Conservation (phyloP, 495 filamentous ascomycete genomes). For the Penicillium bovifimosum region DNA sequence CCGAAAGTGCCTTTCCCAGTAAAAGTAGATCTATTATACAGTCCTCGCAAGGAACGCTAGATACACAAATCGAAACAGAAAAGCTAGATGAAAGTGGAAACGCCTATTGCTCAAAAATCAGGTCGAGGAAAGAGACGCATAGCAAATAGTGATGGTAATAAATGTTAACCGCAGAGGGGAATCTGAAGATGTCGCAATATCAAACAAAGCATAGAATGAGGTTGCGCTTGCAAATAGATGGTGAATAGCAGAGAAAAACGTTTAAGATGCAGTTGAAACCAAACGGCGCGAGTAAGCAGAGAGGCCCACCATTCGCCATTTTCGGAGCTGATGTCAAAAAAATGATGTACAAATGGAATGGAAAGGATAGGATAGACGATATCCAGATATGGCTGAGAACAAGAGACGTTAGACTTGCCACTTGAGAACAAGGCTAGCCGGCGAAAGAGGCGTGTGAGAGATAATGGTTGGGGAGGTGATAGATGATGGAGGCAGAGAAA, state of each 20-base stretch:
- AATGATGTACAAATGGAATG: conserved; percentile 4
- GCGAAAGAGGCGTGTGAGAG: not conserved
- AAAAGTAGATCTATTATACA: conserved; percentile 22
- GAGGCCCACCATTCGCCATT: conserved; percentile 1
- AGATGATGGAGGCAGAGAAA: not conserved
- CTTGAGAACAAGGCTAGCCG: not conserved
- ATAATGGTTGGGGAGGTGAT: not conserved
- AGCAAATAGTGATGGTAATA: conserved; percentile 10
- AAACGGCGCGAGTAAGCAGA: not conserved
- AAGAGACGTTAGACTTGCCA: conserved; percentile 1
- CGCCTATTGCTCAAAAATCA: not conserved
- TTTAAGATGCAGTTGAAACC: not conserved
- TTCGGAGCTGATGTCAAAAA: not conserved
- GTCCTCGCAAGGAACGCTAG: conserved; percentile 13
- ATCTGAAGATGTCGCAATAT: conserved; percentile 17
- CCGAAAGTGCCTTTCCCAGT: conserved; percentile 21
- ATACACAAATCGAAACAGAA: conserved; percentile 9
- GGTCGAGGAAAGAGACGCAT: not conserved
- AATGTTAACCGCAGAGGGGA: conserved; percentile 18
- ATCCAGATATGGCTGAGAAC: conserved; percentile 11
- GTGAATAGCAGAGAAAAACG: not conserved
- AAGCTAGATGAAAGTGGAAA: not conserved
- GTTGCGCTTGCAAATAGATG: conserved; percentile 7
- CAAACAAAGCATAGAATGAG: conserved; percentile 12
- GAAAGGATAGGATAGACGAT: not conserved